phyloP scores from a whole-genome alignment of 2,329 filamentous ascomycete genomes.

The Davidsoniella eucalypti region DNA sequence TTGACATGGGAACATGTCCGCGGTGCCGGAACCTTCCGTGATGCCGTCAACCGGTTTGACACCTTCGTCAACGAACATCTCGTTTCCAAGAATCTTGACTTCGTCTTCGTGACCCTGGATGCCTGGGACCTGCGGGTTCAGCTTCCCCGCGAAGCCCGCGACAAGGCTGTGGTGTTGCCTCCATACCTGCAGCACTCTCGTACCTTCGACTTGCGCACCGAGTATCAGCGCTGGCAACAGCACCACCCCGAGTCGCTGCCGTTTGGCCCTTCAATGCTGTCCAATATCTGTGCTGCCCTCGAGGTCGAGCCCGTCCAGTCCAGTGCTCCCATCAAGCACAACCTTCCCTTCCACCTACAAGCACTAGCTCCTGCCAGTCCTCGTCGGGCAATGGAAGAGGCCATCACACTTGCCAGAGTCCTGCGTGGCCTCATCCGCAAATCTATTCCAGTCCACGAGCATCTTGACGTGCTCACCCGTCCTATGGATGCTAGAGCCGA shows the following conservation, averaged over 20 bases:
- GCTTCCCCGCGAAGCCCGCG: conserved; percentile 88
- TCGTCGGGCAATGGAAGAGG: conserved; percentile 92
- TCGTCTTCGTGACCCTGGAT: conserved; percentile 95
- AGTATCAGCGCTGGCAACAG: conserved; percentile 97
- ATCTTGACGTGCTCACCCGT: conserved; percentile 83
- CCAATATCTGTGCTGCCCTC: conserved; percentile 94
- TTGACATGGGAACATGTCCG: conserved; percentile 98
- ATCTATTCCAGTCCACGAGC: conserved; percentile 83
- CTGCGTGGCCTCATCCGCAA: conserved; percentile 87
- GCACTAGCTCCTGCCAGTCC: conserved; percentile 89
- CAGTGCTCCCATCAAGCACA: conserved; percentile 96
- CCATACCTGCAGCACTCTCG: conserved; percentile 95
- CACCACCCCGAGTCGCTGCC: conserved; percentile 95
- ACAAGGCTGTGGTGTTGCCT: conserved; percentile 93
- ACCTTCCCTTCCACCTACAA: conserved; percentile 93
- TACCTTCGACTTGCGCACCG: conserved; percentile 89
- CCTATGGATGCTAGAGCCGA: conserved; percentile 96
- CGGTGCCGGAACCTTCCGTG: conserved; percentile 90
- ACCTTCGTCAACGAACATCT: conserved; percentile 85
- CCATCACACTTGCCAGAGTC: conserved; percentile 82
- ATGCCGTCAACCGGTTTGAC: conserved; percentile 91
- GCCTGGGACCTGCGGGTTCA: conserved; percentile 97
- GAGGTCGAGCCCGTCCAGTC: conserved; percentile 97
- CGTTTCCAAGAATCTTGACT: conserved; percentile 79
- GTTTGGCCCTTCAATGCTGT: conserved; percentile 85